Evolutionary conservation across 1,284 basidiomycete genomes (phyloP).

Genomic region (Malassezia yamatoensis): DNA sequence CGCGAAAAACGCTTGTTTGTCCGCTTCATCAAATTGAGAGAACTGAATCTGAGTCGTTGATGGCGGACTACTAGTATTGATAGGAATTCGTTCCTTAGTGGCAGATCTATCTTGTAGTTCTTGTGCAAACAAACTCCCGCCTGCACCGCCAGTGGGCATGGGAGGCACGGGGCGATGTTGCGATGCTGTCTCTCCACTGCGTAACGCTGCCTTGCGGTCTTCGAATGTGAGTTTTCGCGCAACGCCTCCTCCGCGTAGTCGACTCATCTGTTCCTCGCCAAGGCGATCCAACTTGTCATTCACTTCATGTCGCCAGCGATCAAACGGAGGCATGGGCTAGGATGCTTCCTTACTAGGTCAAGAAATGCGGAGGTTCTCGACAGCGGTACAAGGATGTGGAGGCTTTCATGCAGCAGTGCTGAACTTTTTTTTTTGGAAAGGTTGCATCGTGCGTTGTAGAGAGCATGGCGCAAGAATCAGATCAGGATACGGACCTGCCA

Average conservation of each 20-base stretch:
- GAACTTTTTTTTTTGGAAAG: background rate
- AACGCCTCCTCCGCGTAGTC: background rate
- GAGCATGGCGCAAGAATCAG: background rate
- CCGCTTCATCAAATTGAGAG: conserved; percentile 28
- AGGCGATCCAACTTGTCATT: conserved; percentile 10
- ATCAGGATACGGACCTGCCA: background rate
- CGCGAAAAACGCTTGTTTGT: conserved; percentile 34
- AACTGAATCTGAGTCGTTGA: conserved; percentile 24
- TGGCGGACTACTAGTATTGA: background rate
- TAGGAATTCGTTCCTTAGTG: background rate
- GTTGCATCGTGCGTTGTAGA: too few species aligned
- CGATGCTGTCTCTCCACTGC: conserved; percentile 2
- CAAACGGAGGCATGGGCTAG: conserved; percentile 5
- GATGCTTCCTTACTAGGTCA: too few species aligned
- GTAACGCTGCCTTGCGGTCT: conserved; percentile 10
- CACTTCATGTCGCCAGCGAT: conserved; percentile 13
- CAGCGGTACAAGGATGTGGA: too few species aligned
- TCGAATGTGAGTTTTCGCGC: conserved; percentile 4
- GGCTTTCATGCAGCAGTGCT: background rate
- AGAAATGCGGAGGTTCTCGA: too few species aligned
- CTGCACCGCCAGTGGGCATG: background rate
- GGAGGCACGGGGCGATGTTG: conserved; percentile 8
- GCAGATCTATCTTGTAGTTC: background rate
- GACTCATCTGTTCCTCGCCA: conserved; percentile 13
- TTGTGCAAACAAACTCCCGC: background rate